Percentiles rank a stretch among this genome's conserved stretches.
Conservation (phyloP, 2,329 filamentous ascomycete species). For the Plectosphaerella cucumerina region DNA sequence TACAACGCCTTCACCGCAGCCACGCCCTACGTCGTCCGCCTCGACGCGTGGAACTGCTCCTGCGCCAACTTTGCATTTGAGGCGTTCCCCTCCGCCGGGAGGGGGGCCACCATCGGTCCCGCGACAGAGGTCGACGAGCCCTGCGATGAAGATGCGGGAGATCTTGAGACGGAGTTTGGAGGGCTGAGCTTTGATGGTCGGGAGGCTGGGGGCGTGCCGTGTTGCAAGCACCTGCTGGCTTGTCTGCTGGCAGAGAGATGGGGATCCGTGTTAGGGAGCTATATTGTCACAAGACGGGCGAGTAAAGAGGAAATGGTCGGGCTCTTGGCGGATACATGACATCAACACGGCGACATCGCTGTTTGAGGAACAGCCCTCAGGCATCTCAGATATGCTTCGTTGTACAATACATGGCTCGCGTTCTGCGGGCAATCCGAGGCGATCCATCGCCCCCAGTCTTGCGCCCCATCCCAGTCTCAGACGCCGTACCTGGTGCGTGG, state of each 20-base stretch:
- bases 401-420: background rate
- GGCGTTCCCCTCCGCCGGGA: slow-evolving; percentile 48
- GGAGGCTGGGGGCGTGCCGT: slow-evolving; percentile 40
- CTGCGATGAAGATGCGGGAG: slow-evolving; percentile 5
- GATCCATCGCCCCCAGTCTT: too few species aligned
- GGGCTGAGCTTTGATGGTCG: slow-evolving; percentile 38
- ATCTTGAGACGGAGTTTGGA: slow-evolving; percentile 38
- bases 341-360: background rate
- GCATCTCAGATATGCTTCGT: background rate
- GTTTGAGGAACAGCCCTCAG: background rate
- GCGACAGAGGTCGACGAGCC: slow-evolving; percentile 3
- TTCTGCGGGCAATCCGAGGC: too few species aligned
- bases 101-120: too few species aligned
- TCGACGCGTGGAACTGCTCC: slow-evolving; percentile 79
- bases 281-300: slow-evolving; percentile 51
- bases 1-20: slow-evolving; percentile 15
- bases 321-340: slow-evolving; percentile 46
- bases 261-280: slow-evolving; percentile 47
- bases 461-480: too few species aligned
- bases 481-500: too few species aligned
- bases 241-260: slow-evolving; percentile 72
- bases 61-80: slow-evolving; percentile 81
- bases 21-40: slow-evolving; percentile 63
- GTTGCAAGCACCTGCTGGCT: slow-evolving; percentile 86
- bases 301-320: slow-evolving; percentile 68